Base-by-base conservation (phyloP, 1,284 basidiomycete species). In the Trametes versicolor region DNA sequence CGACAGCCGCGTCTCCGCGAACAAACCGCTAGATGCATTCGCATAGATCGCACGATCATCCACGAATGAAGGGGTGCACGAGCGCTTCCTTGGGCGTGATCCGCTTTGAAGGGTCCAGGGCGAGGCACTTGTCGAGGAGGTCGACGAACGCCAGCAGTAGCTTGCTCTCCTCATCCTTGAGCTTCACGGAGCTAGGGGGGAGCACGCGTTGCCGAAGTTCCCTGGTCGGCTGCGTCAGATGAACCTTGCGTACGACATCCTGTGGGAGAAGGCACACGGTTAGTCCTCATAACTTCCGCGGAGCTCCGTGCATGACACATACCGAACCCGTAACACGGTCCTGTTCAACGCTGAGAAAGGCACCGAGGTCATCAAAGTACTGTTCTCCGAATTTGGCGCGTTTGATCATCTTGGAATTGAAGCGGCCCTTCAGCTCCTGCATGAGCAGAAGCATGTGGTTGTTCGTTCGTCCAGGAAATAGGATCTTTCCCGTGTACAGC, bases 371-470 rank as follows among this genome's bases (percentile, higher is more conserved):
- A 76, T 99, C 97, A 72, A 99, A 99, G 76, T 97, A 98, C 73
- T 94, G 82, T 53, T 93, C 89, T 2, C 94, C 94, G 77, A 99
- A 98, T 73, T 93, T 91, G 1, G 94, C 93, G 76, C 94, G 97
- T 80, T 97, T 97, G 76, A 99, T 92, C 87, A 96, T 91, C 79
- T 97, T 96, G 71, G 89, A 85, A 71, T 96, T 97, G 79, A 99
- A 94, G 54, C 96, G 89, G 37, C 98, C 97, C 76, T 95, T 96
- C 48, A 98, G 84, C 78, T 99, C 96, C 95, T 97, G 97, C 93
- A 97, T 96, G 66, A 96, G 88, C 65, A 96, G 84, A 15, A 99
- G 83, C 97, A 99, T 99, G 73, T 99, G 96, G 75, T 99, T 99
- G 81, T 99, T 99, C 34, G 93, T 95, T 36, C 95, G 89, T 15